Conservation (phyloP, 2,329 filamentous ascomycete genomes). For the Aspergillus carbonarius region DNA sequence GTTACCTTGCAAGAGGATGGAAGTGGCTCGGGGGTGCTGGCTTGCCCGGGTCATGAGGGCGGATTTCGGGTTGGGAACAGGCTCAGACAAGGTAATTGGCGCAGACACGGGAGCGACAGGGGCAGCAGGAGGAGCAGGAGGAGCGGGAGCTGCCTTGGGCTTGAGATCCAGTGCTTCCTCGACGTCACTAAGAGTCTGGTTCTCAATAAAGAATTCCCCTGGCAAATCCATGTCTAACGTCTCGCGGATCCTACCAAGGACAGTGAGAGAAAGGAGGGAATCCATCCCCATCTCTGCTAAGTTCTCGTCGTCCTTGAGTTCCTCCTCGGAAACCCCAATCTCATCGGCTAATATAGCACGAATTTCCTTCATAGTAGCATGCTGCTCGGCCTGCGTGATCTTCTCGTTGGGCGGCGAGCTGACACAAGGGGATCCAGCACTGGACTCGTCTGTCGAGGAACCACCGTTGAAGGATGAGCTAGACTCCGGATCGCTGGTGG, state of each 20-base stretch:
- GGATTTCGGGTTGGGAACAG: constrained; percentile 22
- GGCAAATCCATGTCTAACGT: constrained; percentile 43
- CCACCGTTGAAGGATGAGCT: constrained; percentile 27
- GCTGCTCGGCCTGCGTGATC: constrained; percentile 21
- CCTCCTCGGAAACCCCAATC: constrained; percentile 43
- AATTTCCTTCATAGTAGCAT: constrained; percentile 41
- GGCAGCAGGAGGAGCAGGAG: constrained; percentile 10
- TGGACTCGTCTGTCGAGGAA: constrained; percentile 32
- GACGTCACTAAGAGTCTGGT: constrained; percentile 43
- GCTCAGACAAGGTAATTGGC: constrained; percentile 24
- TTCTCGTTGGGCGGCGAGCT: constrained; percentile 30
- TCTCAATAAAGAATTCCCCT: constrained; percentile 46
- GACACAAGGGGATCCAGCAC: constrained; percentile 35
- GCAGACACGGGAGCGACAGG: constrained; percentile 11
- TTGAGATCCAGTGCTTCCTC: constrained; percentile 41
- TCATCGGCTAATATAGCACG: constrained; percentile 44
- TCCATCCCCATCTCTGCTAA: constrained; percentile 48
- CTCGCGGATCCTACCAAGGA: constrained; percentile 47
- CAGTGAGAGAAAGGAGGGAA: constrained; percentile 47
- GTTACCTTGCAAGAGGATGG: constrained; percentile 44
- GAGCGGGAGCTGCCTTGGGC: constrained; percentile 27
- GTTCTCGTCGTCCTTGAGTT: constrained; percentile 42
- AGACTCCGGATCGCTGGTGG: constrained; percentile 30
- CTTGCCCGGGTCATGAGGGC: constrained; percentile 11
- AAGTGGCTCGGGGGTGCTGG: constrained; percentile 41